Evolutionary conservation across 169 alveolate species (phyloP).

Genomic region (Perkinsus olseni): DNA sequence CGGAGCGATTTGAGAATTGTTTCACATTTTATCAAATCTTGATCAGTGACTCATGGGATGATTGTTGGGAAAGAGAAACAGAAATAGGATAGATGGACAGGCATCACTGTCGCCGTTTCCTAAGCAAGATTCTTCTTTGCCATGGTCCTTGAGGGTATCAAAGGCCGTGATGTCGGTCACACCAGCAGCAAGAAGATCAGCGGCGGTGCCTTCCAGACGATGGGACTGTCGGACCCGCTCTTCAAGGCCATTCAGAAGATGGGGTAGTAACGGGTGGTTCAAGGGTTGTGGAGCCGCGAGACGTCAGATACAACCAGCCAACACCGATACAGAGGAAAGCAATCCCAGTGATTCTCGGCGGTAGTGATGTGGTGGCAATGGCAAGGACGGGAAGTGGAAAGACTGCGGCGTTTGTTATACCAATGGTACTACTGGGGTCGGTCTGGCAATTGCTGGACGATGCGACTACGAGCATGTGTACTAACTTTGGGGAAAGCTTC

Average conservation of each 20-base stretch:
- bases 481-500: too few species aligned
- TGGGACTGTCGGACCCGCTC: not conserved
- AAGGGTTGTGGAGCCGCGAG: not conserved
- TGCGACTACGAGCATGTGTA: too few species aligned
- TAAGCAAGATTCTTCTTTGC: too few species aligned
- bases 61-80: too few species aligned
- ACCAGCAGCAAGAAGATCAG: not conserved
- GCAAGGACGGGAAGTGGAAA: slow-evolving; percentile 88
- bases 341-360: slow-evolving; percentile 73
- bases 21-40: not conserved
- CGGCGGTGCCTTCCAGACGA: not conserved
- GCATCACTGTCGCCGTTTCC: too few species aligned
- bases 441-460: not conserved
- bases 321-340: slow-evolving; percentile 87
- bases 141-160: too few species aligned
- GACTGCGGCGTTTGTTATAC: slow-evolving; percentile 86
- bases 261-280: not conserved
- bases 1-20: not conserved
- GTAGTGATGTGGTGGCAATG: slow-evolving; percentile 64
- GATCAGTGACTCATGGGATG: too few species aligned
- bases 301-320: slow-evolving; percentile 54
- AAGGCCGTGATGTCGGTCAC: too few species aligned
- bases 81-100: too few species aligned
- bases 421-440: slow-evolving; percentile 46
- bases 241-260: not conserved